A percentile compares a stretch with the other conserved stretches of the same genome.
These are phyloP conservation scores for Lanmaoa pseudosensibilis DNA, from an alignment of 768 basidiomycete genomes.

Conservation along the genomic window DNA sequence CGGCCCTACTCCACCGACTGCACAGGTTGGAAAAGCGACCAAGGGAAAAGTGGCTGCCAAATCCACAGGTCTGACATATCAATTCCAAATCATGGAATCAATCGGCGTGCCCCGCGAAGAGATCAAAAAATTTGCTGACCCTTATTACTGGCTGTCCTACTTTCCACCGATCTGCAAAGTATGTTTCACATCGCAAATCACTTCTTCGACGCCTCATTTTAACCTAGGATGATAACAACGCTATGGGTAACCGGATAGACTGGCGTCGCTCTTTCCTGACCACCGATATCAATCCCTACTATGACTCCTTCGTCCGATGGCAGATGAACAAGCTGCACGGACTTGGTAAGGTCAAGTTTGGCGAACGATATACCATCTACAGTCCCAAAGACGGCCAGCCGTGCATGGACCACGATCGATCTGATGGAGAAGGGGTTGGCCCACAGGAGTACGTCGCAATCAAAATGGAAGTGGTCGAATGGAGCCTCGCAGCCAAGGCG, in stretches of 20 bases:
- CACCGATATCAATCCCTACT: slow-evolving; percentile 95
- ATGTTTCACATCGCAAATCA: slow-evolving; percentile 25
- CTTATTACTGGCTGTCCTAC: slow-evolving; percentile 87
- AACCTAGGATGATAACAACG: slow-evolving; percentile 65
- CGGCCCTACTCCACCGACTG: slow-evolving; percentile 40
- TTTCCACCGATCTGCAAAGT: slow-evolving; percentile 96
- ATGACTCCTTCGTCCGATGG: slow-evolving; percentile 96
- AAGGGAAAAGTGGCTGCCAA: slow-evolving; percentile 96
- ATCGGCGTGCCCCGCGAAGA: slow-evolving; percentile 85
- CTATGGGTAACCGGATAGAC: slow-evolving; percentile 93
- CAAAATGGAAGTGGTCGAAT: slow-evolving; percentile 91
- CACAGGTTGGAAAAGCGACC: slow-evolving; percentile 78
- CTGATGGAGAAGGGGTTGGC: slow-evolving; percentile 90
- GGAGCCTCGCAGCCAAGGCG: slow-evolving; percentile 68
- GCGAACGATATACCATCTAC: slow-evolving; percentile 97
- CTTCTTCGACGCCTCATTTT: neutral
- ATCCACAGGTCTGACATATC: slow-evolving; percentile 90
- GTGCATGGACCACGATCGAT: slow-evolving; percentile 99
- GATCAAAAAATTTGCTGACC: slow-evolving; percentile 96
- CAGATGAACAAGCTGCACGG: slow-evolving; percentile 90
- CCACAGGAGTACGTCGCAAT: slow-evolving; percentile 94
- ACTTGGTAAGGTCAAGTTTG: slow-evolving; percentile 94
- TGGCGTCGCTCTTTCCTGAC: slow-evolving; percentile 96
- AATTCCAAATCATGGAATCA: slow-evolving; percentile 98
- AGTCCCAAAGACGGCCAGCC: slow-evolving; percentile 98